Percentiles rank a stretch among this genome's conserved stretches.
These are phyloP conservation scores for Nymphaea colorata DNA, from an alignment of 164 flowering plant species.

Conservation along the genomic window DNA sequence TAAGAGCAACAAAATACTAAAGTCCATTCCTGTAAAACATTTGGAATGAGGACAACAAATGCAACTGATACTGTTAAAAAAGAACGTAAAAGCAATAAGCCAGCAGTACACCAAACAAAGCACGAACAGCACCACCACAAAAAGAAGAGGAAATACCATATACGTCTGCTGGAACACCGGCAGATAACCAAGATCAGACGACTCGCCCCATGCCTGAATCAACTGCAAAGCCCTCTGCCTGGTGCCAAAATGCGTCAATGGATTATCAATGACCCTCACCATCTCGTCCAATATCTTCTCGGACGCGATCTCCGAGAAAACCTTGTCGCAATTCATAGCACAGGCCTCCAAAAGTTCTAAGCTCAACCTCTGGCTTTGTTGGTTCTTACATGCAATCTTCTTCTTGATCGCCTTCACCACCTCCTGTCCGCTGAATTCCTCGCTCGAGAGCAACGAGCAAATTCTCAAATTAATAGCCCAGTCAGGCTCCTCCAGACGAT, in stretches of 20 bases:
- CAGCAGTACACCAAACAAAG: too few relatives aligned
- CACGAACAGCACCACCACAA: too few relatives aligned
- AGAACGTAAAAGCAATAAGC: too few relatives aligned
- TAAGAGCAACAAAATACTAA: too few relatives aligned
- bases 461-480: constrained; percentile 80
- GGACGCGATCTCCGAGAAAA: constrained; percentile 76
- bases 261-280: constrained; percentile 68
- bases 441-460: constrained; percentile 51
- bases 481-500: constrained; percentile 50
- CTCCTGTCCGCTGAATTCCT: constrained; percentile 59
- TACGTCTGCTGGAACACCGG: constrained; percentile 79
- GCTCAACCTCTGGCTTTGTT: constrained; percentile 33
- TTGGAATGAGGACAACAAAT: too few relatives aligned
- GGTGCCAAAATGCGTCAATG: constrained; percentile 25
- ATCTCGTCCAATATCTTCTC: constrained; percentile 90
- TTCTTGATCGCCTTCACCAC: constrained; percentile 63
- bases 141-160: constrained; percentile 26
- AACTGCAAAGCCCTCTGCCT: constrained; percentile 48
- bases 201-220: constrained; percentile 76
- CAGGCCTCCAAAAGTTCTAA: constrained; percentile 72
- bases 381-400: constrained; percentile 39
- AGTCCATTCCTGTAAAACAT: too few relatives aligned
- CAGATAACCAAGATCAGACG: constrained; percentile 54
- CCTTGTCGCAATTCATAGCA: constrained; percentile 83
- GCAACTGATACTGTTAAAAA: too few relatives aligned